These are phyloP conservation scores for Lachnellula cervina DNA, from an alignment of 2,329 filamentous ascomycete species.

Conservation along the genomic window DNA sequence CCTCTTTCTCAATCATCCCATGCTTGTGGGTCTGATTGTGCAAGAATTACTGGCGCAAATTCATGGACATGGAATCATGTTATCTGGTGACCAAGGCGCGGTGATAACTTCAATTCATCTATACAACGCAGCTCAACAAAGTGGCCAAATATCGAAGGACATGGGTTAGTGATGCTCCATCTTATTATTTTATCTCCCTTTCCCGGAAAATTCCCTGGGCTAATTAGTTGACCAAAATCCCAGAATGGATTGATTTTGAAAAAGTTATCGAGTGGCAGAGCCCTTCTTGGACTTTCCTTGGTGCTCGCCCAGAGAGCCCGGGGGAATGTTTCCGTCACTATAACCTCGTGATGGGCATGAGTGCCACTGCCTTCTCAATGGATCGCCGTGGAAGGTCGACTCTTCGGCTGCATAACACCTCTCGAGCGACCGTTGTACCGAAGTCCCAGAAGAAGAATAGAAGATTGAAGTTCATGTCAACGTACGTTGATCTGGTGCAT, in stretches of 20 bases:
- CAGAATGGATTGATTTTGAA: constrained; percentile 3
- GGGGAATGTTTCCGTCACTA: not conserved
- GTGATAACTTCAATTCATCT: constrained; percentile 1
- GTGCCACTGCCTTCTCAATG: not conserved
- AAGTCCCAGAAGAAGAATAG: not conserved
- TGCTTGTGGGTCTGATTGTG: not conserved
- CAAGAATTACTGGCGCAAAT: not conserved
- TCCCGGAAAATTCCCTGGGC: not conserved
- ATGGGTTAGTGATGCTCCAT: not conserved
- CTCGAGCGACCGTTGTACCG: not conserved
- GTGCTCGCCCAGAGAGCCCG: not conserved
- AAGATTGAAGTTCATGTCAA: constrained; percentile 1
- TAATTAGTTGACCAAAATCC: not conserved
- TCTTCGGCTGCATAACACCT: not conserved
- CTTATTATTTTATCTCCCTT: not conserved
- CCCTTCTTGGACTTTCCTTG: constrained; percentile 3
- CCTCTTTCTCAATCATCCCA: not conserved
- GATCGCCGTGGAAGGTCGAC: not conserved
- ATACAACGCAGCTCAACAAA: constrained; percentile 4
- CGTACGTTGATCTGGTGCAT: not conserved
- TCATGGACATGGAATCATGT: not conserved
- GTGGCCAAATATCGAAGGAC: not conserved
- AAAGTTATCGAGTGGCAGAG: constrained; percentile 2
- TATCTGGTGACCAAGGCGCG: not conserved
- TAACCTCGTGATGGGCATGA: constrained; percentile 2